Conservation (phyloP, 2,329 filamentous ascomycete species). For the Akanthomyces lecanii region DNA sequence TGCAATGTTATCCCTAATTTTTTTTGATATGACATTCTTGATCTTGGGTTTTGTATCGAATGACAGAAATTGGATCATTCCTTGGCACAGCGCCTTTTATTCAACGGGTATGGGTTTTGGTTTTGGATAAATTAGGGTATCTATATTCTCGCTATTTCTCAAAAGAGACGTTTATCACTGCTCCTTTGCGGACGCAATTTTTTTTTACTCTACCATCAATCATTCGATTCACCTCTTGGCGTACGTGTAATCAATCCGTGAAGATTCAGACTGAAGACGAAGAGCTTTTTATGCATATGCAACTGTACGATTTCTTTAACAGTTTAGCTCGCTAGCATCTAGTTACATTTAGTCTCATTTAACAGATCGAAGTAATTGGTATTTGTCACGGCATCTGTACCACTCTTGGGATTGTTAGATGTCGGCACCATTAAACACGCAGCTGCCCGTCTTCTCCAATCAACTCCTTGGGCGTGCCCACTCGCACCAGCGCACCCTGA, state of each 20-base stretch:
- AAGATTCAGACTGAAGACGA: neutral
- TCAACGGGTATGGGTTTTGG: neutral
- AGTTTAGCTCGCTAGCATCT: too few relatives aligned
- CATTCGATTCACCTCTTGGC: neutral
- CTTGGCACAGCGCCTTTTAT: neutral
- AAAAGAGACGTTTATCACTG: neutral
- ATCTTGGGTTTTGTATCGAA: neutral
- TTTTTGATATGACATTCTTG: neutral
- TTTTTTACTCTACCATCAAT: neutral
- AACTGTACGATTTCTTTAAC: too few relatives aligned
- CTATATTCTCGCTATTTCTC: neutral
- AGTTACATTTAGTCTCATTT: too few relatives aligned
- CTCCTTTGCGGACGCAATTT: neutral
- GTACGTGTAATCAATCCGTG: neutral
- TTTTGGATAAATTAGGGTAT: neutral
- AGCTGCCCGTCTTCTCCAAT: neutral
- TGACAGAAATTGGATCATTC: conserved; percentile 11
- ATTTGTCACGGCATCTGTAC: too few relatives aligned
- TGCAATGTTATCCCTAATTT: neutral
- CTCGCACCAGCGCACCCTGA: neutral
- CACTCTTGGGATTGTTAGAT: too few relatives aligned
- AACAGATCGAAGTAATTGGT: too few relatives aligned
- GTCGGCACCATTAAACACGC: neutral
- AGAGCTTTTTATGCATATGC: too few relatives aligned
- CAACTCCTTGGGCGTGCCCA: neutral